These are phyloP conservation scores for Coemansia sp. DNA, from an alignment of 192 early-diverging fungal genomes.

Conservation along the genomic window DNA sequence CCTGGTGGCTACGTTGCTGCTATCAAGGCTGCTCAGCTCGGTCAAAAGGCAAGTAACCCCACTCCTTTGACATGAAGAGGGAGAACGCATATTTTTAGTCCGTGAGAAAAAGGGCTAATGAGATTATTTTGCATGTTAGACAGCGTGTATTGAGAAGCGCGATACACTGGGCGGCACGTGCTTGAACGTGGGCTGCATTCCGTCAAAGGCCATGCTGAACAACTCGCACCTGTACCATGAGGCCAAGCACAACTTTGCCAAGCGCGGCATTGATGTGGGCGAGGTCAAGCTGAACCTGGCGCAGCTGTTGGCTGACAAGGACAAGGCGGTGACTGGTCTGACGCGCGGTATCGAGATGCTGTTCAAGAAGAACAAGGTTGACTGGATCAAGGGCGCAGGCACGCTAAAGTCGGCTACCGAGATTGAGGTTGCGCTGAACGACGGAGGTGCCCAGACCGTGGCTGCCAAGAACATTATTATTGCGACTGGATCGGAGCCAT, in stretches of 20 bases:
- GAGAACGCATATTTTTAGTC: background rate
- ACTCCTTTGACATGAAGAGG: too few relatives aligned
- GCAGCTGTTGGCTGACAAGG: slow-evolving; percentile 89
- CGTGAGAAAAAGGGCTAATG: background rate
- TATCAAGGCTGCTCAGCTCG: slow-evolving; percentile 97
- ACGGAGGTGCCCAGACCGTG: slow-evolving; percentile 71
- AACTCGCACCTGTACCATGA: slow-evolving; percentile 97
- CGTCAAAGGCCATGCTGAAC: slow-evolving; percentile 97
- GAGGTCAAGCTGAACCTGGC: slow-evolving; percentile 82
- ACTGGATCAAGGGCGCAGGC: slow-evolving; percentile 92
- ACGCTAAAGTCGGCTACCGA: slow-evolving; percentile 75
- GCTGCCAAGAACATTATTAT: slow-evolving; percentile 97
- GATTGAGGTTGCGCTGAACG: slow-evolving; percentile 76
- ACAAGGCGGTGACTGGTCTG: slow-evolving; percentile 82
- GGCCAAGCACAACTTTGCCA: slow-evolving; percentile 86
- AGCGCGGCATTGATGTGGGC: slow-evolving; percentile 89
- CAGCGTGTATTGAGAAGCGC: slow-evolving; percentile 95
- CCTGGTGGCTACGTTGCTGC: slow-evolving; percentile 99
- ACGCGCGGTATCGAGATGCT: slow-evolving; percentile 91
- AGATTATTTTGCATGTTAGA: slow-evolving; percentile 56
- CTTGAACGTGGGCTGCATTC: slow-evolving; percentile 99
- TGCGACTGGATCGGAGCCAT: slow-evolving; percentile 94
- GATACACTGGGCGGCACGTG: slow-evolving; percentile 96
- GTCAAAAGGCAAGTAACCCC: slow-evolving; percentile 75
- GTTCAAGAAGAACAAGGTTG: slow-evolving; percentile 98